Percentiles rank a stretch among this genome's conserved stretches.
Evolutionary conservation across 352 stramenopile genomes (phyloP).

Genomic region (Globisporangium okanoganense): DNA sequence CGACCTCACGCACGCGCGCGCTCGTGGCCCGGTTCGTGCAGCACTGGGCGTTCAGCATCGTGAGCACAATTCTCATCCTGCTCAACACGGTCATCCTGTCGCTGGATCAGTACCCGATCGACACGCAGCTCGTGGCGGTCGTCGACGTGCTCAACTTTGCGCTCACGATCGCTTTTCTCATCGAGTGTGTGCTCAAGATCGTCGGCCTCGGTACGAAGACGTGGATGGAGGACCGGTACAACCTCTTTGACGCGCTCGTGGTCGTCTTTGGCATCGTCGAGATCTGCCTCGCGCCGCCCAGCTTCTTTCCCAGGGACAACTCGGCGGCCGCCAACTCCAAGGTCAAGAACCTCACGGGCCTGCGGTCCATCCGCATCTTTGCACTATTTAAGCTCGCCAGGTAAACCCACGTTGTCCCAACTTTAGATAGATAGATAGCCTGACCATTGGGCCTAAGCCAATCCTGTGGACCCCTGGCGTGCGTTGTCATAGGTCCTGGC

Average conservation of each 20-base stretch:
- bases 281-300: constrained; percentile 30
- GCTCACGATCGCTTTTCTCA: constrained; percentile 44
- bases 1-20: constrained; percentile 12
- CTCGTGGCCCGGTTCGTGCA: constrained; percentile 26
- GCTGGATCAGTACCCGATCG: constrained; percentile 73
- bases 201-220: constrained; percentile 44
- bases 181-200: constrained; percentile 68
- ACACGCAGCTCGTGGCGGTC: constrained; percentile 26
- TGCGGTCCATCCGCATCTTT: constrained; percentile 85
- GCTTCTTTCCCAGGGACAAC: constrained; percentile 21
- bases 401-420: too few species aligned
- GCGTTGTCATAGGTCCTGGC: constrained; percentile 55
- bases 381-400: constrained; percentile 89
- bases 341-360: constrained; percentile 47
- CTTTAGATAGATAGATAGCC: too few species aligned
- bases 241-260: constrained; percentile 76
- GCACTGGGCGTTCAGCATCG: constrained; percentile 50
- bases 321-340: constrained; percentile 7
- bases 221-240: constrained; percentile 65
- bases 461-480: not conserved
- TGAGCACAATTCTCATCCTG: constrained; percentile 58
- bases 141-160: constrained; percentile 61
- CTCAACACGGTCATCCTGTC: constrained; percentile 84
- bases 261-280: constrained; percentile 36
- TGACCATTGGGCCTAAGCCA: too few species aligned